Evolutionary conservation across 1,284 basidiomycete genomes (phyloP).

Genomic region (Leccinum subfulvum): DNA sequence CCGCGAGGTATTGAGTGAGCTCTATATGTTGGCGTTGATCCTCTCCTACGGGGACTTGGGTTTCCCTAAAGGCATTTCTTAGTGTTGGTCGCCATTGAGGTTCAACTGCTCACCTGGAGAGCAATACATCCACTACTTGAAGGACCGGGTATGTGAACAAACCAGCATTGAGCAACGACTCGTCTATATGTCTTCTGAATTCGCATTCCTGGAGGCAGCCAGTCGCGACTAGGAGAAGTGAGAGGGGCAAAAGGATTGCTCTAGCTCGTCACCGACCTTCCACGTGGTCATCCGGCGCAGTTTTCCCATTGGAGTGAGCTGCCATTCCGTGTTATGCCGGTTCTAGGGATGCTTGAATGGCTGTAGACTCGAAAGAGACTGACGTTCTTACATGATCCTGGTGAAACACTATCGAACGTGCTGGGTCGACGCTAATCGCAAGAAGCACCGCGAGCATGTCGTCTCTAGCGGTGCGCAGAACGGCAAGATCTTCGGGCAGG

Average conservation of each 20-base stretch:
- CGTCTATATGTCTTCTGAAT: conserved; percentile 74
- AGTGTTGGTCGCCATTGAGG: conserved; percentile 2
- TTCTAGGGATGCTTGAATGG: neutral
- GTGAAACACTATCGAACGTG: conserved; percentile 68
- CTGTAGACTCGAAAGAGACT: neutral
- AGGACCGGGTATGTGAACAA: conserved; percentile 91
- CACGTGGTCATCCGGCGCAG: no score
- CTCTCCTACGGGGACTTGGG: conserved; percentile 93
- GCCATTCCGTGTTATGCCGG: no score
- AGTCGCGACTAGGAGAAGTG: conserved; percentile 60
- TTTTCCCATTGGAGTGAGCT: no score
- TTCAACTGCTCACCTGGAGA: conserved; percentile 64
- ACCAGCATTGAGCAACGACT: conserved; percentile 79
- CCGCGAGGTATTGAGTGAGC: conserved; percentile 80
- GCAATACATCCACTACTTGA: conserved; percentile 90
- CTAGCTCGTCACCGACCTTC: no score
- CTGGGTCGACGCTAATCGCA: conserved; percentile 82
- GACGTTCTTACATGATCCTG: conserved; percentile 77
- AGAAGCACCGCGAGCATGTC: conserved; percentile 85
- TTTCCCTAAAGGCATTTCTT: conserved; percentile 55
- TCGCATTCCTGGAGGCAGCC: conserved; percentile 71
- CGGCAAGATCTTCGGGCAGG: conserved; percentile 77
- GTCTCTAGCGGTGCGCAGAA: conserved; percentile 60
- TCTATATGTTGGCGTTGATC: conserved; percentile 95
- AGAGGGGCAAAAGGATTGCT: neutral